Percentiles rank a stretch among this genome's conserved stretches.
These are phyloP conservation scores for Kluyveromyces starmeri DNA, from an alignment of 805 yeast genomes.

Conservation along the genomic window DNA sequence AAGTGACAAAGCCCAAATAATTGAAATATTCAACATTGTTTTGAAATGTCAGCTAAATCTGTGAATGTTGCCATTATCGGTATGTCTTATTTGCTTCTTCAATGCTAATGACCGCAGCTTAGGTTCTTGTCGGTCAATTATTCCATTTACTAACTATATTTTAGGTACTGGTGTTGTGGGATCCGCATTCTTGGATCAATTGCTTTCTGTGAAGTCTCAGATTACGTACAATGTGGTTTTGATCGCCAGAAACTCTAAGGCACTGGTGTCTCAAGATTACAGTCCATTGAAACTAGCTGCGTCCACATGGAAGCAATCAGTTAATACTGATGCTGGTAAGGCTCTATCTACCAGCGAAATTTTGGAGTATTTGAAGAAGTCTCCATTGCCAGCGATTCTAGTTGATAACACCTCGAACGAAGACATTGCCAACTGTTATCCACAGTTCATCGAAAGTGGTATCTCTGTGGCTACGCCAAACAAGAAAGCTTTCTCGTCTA, in stretches of 20 bases:
- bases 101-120: not conserved
- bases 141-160: slow-evolving; percentile 6
- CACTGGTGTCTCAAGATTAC: slow-evolving; percentile 61
- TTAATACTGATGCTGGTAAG: slow-evolving; percentile 36
- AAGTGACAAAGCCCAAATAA: no score
- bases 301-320: slow-evolving; percentile 43
- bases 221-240: slow-evolving; percentile 70
- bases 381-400: slow-evolving; percentile 68
- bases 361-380: slow-evolving; percentile 50
- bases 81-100: slow-evolving; percentile 14
- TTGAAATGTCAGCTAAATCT: slow-evolving; percentile 35
- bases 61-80: slow-evolving; percentile 70
- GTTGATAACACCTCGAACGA: slow-evolving; percentile 93
- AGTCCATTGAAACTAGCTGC: slow-evolving; percentile 51
- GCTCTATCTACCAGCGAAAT: slow-evolving; percentile 50
- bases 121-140: not conserved
- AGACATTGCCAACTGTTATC: slow-evolving; percentile 66
- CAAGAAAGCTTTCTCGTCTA: slow-evolving; percentile 91
- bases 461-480: slow-evolving; percentile 96
- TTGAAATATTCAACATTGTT: no score
- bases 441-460: slow-evolving; percentile 62
- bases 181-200: slow-evolving; percentile 78
- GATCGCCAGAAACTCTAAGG: slow-evolving; percentile 66
- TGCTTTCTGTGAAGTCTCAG: slow-evolving; percentile 49
- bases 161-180: slow-evolving; percentile 92